These are phyloP conservation scores for Jaltomata sinuosa DNA, from an alignment of 257 asterid species.

Conservation along the genomic window DNA sequence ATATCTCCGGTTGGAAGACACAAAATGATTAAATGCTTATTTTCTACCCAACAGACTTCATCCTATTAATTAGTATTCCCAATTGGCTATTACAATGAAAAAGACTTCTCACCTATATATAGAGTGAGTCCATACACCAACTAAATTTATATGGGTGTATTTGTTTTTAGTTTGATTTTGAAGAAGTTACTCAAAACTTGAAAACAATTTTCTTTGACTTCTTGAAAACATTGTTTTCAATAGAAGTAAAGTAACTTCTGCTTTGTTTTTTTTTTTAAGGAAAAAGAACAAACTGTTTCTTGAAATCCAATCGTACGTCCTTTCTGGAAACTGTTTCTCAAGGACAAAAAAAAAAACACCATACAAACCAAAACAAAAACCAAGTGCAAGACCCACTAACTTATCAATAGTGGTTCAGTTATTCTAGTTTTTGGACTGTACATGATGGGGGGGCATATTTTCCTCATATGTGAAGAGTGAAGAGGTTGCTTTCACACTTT, in stretches of 20 bases:
- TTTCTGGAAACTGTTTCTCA: background rate
- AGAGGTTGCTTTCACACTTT: background rate
- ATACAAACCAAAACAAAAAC: background rate
- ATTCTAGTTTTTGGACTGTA: background rate
- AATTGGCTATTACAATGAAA: background rate
- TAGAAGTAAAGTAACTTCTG: background rate
- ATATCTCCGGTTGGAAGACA: too few species aligned
- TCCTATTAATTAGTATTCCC: background rate
- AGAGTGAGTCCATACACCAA: background rate
- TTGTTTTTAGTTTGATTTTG: background rate
- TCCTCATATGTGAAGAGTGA: background rate
- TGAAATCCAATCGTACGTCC: background rate
- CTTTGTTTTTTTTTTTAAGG: background rate
- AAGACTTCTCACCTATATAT: background rate
- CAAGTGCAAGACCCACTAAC: background rate
- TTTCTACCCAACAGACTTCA: too few species aligned
- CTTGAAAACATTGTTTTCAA: background rate
- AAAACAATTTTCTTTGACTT: background rate
- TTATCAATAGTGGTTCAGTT: background rate
- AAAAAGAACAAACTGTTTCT: background rate
- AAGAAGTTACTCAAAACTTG: background rate
- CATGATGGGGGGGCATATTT: background rate
- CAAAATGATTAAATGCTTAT: too few species aligned
- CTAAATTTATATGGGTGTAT: background rate
- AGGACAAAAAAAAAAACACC: background rate